These are phyloP conservation scores for Venturia pyrina DNA, from an alignment of 2,329 filamentous ascomycete genomes.

Conservation along the genomic window DNA sequence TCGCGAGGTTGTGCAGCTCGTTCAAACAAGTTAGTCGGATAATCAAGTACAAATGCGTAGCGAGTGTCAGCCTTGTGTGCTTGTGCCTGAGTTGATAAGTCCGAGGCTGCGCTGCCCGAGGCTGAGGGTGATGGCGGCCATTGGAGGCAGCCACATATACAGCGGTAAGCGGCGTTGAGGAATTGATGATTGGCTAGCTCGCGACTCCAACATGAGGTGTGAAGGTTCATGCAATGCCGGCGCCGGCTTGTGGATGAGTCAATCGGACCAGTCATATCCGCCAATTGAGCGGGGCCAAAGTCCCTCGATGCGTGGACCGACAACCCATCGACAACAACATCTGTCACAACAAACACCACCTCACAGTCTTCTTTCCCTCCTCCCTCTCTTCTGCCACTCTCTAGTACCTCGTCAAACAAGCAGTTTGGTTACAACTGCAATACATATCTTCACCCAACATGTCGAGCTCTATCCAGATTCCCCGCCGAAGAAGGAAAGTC, in stretches of 20 bases:
- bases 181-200: neutral
- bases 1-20: neutral
- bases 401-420: neutral
- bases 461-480: constrained; percentile 58
- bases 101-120: neutral
- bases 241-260: neutral
- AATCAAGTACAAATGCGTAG: neutral
- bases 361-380: neutral
- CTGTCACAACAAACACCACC: neutral
- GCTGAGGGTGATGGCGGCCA: neutral
- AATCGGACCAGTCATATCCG: neutral
- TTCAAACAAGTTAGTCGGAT: neutral
- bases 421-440: too few relatives aligned
- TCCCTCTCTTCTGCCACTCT: neutral
- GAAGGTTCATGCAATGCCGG: neutral
- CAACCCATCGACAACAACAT: neutral
- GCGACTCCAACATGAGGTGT: neutral
- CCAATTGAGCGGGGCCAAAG: neutral
- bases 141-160: neutral
- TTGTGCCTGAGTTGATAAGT: neutral
- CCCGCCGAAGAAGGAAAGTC: constrained; percentile 29
- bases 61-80: neutral
- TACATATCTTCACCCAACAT: constrained; percentile 15
- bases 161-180: neutral
- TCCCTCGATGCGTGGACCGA: neutral